Evolutionary conservation across 805 yeast species (phyloP).

Genomic region (Cyberlindnera lachancei): DNA sequence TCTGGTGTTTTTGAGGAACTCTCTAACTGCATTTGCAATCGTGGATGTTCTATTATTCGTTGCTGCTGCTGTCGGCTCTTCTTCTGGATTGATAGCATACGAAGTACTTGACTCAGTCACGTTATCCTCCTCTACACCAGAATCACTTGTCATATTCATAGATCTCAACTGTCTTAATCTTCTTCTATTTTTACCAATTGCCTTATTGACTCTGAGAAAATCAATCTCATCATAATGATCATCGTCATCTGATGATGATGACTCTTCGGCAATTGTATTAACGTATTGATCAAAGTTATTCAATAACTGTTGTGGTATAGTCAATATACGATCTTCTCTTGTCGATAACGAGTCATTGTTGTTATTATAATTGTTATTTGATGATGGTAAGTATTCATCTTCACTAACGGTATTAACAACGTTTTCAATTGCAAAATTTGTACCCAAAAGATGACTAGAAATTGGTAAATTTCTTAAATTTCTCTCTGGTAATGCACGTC

Average conservation of each 20-base stretch:
- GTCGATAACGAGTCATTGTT: too few species aligned
- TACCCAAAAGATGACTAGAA: conserved; percentile 17
- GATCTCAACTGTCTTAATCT: conserved; percentile 3
- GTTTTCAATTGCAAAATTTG: conserved; percentile 21
- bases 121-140: conserved; percentile 4
- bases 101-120: background rate
- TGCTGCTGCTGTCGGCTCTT: too few species aligned
- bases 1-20: conserved; percentile 9
- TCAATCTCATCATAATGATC: conserved; percentile 20
- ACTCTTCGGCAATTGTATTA: conserved; percentile 17
- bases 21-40: conserved; percentile 15
- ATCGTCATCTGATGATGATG: conserved; percentile 14
- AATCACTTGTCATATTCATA: conserved; percentile 6
- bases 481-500: conserved; percentile 7
- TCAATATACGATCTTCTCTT: conserved; percentile 9
- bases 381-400: too few species aligned
- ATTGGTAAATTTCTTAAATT: conserved; percentile 18
- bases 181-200: conserved; percentile 5
- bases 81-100: too few species aligned
- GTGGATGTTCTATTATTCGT: too few species aligned
- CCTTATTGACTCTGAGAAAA: conserved; percentile 17
- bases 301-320: conserved; percentile 23
- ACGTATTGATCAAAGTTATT: conserved; percentile 22
- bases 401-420: conserved; percentile 8
- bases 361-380: too few species aligned